These are phyloP conservation scores for Botryotinia convoluta DNA, from an alignment of 2,329 filamentous ascomycete genomes.

Conservation along the genomic window DNA sequence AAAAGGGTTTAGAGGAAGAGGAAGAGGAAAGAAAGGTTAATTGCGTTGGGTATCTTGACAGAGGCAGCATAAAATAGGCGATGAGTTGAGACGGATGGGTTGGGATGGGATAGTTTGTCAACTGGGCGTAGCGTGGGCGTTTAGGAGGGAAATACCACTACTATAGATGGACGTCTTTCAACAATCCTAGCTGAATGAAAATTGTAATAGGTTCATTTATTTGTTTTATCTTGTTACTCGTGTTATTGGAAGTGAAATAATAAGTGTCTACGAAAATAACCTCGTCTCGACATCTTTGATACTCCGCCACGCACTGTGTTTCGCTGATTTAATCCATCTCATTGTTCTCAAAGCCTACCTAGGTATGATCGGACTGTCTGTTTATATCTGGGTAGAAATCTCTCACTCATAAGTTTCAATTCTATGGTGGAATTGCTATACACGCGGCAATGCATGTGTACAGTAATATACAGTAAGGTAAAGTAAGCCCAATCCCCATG, in stretches of 20 bases:
- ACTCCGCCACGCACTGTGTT: neutral
- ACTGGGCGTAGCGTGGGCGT: constrained; percentile 15
- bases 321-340: neutral
- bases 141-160: constrained; percentile 15
- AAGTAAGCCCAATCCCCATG: neutral
- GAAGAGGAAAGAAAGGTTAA: neutral
- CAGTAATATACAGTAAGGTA: no score
- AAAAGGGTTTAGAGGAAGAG: constrained; percentile 28
- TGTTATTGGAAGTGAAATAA: neutral
- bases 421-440: neutral
- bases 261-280: neutral
- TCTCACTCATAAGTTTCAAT: neutral
- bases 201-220: neutral
- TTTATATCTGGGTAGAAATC: neutral
- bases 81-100: constrained; percentile 6
- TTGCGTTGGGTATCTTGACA: neutral
- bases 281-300: neutral
- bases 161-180: constrained; percentile 4
- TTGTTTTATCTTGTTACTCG: neutral
- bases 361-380: neutral
- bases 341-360: neutral
- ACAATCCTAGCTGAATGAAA: constrained; percentile 1
- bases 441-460: neutral
- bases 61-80: neutral
- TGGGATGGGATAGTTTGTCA: constrained; percentile 12